phyloP scores from a whole-genome alignment of 2,329 filamentous ascomycete species.

The Ilyonectria mors-panacis region DNA sequence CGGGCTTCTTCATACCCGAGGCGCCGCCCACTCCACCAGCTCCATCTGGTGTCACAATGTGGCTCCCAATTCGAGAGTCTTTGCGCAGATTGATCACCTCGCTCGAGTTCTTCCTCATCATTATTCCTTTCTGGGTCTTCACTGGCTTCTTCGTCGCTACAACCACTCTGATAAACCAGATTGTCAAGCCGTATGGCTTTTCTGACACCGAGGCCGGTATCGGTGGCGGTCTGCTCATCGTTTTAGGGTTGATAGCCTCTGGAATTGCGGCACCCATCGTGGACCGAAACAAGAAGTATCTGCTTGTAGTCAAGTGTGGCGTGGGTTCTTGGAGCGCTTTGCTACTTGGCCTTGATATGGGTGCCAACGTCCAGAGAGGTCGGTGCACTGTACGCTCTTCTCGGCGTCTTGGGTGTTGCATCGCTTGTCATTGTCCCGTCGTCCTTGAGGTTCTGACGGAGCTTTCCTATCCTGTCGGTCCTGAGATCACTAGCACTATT shows the following conservation, averaged over 20 bases:
- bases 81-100: conserved; percentile 55
- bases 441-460: conserved; percentile 90
- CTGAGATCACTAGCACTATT: conserved; percentile 86
- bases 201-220: conserved; percentile 88
- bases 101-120: conserved; percentile 84
- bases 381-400: conserved; percentile 81
- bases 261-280: conserved; percentile 86
- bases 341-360: conserved; percentile 85
- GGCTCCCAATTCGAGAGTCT: too few species aligned
- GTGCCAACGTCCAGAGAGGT: conserved; percentile 73
- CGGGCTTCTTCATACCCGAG: too few species aligned
- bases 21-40: too few species aligned
- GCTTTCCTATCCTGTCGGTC: conserved; percentile 86
- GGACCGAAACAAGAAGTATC: conserved; percentile 86
- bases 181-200: conserved; percentile 88
- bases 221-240: conserved; percentile 88
- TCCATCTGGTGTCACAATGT: too few species aligned
- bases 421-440: conserved; percentile 87
- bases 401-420: conserved; percentile 82
- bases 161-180: conserved; percentile 90
- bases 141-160: conserved; percentile 95
- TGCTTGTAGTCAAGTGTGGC: conserved; percentile 79
- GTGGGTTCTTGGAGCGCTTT: conserved; percentile 79
- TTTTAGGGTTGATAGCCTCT: conserved; percentile 84
- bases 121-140: conserved; percentile 84